A percentile compares a stretch with the other conserved stretches of the same genome.
Evolutionary conservation across 2,329 filamentous ascomycete species (phyloP).

Genomic region (Didymella lethalis): DNA sequence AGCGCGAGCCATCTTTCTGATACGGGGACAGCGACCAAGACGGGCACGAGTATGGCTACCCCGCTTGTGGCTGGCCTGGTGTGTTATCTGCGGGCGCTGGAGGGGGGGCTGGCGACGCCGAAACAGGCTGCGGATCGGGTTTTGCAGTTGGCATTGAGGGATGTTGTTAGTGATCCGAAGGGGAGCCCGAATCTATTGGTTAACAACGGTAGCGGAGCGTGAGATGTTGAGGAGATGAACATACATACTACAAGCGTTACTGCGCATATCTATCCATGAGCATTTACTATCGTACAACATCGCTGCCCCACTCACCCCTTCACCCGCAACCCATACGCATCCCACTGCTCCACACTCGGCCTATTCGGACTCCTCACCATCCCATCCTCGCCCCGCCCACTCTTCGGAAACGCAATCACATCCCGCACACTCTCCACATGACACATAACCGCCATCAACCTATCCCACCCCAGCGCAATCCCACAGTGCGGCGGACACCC

Average conservation of each 20-base stretch:
- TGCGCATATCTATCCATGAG: not conserved
- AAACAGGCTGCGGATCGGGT: not conserved
- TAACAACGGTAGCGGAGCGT: not conserved
- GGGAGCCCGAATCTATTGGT: not conserved
- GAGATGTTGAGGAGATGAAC: too few relatives aligned
- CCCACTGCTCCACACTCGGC: conserved; percentile 68
- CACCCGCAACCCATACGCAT: conserved; percentile 64
- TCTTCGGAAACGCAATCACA: conserved; percentile 97
- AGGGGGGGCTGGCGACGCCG: not conserved
- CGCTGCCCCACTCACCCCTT: conserved; percentile 12
- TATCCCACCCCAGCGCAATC: conserved; percentile 90
- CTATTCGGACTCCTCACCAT: conserved; percentile 79
- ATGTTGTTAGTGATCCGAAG: not conserved
- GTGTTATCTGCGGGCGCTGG: not conserved
- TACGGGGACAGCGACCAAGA: not conserved
- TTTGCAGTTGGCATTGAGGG: not conserved
- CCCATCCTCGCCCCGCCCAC: conserved; percentile 84
- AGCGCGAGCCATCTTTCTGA: not conserved
- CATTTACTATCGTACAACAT: not conserved
- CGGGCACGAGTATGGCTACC: not conserved
- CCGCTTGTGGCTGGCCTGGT: not conserved
- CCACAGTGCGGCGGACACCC: conserved; percentile 96
- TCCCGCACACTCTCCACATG: conserved; percentile 81
- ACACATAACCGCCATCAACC: conserved; percentile 80
- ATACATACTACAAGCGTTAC: not conserved